Evolutionary conservation across 176 grass and related monocot genomes (phyloP), one percentile per base, ranked within the genome.

Genomic region (Bromus sterilis): DNA sequence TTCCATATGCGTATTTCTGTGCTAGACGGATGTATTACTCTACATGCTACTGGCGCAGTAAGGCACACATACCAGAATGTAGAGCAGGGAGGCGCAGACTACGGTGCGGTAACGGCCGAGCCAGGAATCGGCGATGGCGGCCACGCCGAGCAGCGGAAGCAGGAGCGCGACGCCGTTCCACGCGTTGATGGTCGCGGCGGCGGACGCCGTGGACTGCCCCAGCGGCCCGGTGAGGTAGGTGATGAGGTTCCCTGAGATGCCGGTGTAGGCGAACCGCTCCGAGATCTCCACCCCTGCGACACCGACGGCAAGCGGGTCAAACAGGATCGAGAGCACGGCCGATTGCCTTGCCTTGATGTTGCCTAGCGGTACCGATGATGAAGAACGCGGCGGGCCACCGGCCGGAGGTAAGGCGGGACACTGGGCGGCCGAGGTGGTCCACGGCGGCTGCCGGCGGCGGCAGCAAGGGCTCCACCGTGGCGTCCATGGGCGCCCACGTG

Each of bases 51-150:
- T n/a, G 33, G 13, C 66, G 15, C 55, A 79, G 25, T 8, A 30
- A 1, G 43, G 6, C 58, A 1, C 2, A 36, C 84, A n/a, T 77
- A 93, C 87, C 64, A 93, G 75, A n/a, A 89, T 83, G 80, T 93
- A 93, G 59, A 94, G 39, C 57, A 92, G 23, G 30, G 82, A 81
- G 16, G 90, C 83, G 8, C 36, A 24, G 37, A 88, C 32, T 36
- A 93, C 75, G 23, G 79, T 86, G 20, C 88, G 80, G 79, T 93
- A 93, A 0, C 90, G 82, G 21, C 93, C 90, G 29, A 96, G 78
- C 81, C 82, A 96, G 1, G 90, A 91, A 34, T 96, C 93, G 21
- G 93, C 90, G 48, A 91, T 14, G 30, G 76, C 49, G 15, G 90
- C 88, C 6, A 51, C 48, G 48, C 86, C 88, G 24, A 97, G 60